A percentile compares a stretch with the other conserved stretches of the same genome.
Conservation (phyloP, 2,329 filamentous ascomycete species). For the Penicillium sclerotiorum region DNA sequence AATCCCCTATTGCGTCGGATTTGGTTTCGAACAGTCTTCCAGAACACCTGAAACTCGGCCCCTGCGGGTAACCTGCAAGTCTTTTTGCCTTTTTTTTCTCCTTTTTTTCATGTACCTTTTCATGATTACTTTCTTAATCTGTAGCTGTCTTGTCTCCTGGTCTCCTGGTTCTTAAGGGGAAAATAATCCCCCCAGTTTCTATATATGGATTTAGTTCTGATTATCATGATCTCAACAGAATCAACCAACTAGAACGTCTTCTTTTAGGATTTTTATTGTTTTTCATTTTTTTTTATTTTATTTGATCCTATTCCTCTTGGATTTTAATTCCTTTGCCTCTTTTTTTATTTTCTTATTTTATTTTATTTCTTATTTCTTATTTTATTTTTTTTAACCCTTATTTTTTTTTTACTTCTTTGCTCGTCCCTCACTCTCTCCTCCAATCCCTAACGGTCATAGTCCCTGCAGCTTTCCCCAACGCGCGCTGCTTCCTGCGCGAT, state of each 20-base stretch:
- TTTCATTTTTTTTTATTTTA: slow-evolving; percentile 9
- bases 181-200: too few species aligned
- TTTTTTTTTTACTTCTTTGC: slow-evolving; percentile 2
- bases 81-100: slow-evolving; percentile 14
- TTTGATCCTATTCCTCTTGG: slow-evolving; percentile 17
- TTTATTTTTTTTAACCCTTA: slow-evolving; percentile 1
- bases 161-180: too few species aligned
- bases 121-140: too few species aligned
- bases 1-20: too few species aligned
- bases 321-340: too few species aligned
- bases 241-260: too few species aligned
- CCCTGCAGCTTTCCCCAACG: slow-evolving; percentile 37
- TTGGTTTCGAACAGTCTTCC: slow-evolving; percentile 23
- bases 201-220: too few species aligned
- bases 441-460: slow-evolving; percentile 22
- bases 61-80: slow-evolving; percentile 1
- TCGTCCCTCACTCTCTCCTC: slow-evolving; percentile 8
- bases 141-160: too few species aligned
- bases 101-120: background rate
- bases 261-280: too few species aligned
- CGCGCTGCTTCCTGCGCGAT: slow-evolving; percentile 26
- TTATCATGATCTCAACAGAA: too few species aligned
- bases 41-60: slow-evolving; percentile 27
- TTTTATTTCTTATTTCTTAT: background rate
- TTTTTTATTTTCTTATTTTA: slow-evolving; percentile 17